Evolutionary conservation across 192 early-diverging fungal genomes (phyloP), one percentile per base, ranked within the genome.

Genomic region (Coemansia sp.): DNA sequence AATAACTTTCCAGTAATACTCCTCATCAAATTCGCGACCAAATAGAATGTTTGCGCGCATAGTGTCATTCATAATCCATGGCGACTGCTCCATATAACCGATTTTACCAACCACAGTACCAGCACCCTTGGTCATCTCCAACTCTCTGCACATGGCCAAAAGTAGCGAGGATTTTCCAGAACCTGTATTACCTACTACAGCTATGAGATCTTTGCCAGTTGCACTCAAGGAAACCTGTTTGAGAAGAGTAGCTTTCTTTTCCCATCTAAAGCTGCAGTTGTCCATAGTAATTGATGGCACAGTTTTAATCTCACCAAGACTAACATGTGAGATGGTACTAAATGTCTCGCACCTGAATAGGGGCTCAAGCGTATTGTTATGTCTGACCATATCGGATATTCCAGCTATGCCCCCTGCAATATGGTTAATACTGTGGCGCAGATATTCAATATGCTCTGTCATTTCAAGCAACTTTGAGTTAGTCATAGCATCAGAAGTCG

Each of bases 81-180:
- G 87, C 9, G 86, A 87, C 65, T 95, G 95, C 13, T 93, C 85
- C 18, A 86, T 87, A 74, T 94, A 96, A 11, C 90, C 90, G 18
- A 95, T 80, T 9, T 76, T 80, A 8, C 91, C 91, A 38, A 87
- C 84, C 24, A 92, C 82, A 4, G 72, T 67, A 5, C 93, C 85
- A 18, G 68, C 11, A 16, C 68, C 68, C 38, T 62, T 42, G 5
- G 68, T 62, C 41, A 82, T 80, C 60, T 80, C 87, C 85, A 93
- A 91, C 67, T 94, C 93, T 9, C 94, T 92, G 33, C 95, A 84
- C 44, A 96, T 71, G 18, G 91, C 89, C 55, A 87, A 89, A 1
- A 96, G 74, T 7, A 96, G 77, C 1, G 92, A 90, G 0, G 89
- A 91, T 68, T 96, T 96, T 54, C 94, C 94, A 27, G 85, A 80